A percentile compares a stretch with the other conserved stretches of the same genome.
Conservation (phyloP, 192 early-diverging fungal genomes). For the Dissophora globulifera region DNA sequence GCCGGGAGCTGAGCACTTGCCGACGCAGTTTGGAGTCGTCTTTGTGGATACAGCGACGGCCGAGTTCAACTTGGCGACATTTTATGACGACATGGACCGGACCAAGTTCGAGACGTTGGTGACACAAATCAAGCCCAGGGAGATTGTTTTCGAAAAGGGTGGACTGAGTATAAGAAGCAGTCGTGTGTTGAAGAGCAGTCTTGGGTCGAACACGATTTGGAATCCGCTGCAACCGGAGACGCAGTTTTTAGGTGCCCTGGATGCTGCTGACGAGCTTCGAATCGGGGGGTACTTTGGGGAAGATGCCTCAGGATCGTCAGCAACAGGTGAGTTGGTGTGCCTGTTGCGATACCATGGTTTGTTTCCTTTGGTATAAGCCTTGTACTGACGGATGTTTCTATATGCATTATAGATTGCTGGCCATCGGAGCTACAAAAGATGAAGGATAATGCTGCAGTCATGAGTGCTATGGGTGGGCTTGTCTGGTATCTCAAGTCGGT, state of each 20-base stretch:
- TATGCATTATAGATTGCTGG: slow-evolving; percentile 25
- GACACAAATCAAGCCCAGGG: slow-evolving; percentile 91
- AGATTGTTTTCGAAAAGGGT: slow-evolving; percentile 88
- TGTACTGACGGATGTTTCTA: not conserved
- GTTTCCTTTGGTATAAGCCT: no score
- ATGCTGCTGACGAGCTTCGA: slow-evolving; percentile 70
- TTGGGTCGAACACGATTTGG: slow-evolving; percentile 65
- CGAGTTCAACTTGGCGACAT: slow-evolving; percentile 84
- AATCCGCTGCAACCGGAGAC: slow-evolving; percentile 73
- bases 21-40: slow-evolving; percentile 80
- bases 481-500: slow-evolving; percentile 88
- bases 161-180: slow-evolving; percentile 62
- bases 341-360: not conserved
- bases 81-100: slow-evolving; percentile 87
- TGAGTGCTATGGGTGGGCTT: slow-evolving; percentile 76
- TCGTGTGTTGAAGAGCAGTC: slow-evolving; percentile 70
- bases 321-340: slow-evolving; percentile 11
- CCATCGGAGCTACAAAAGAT: slow-evolving; percentile 31
- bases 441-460: slow-evolving; percentile 24
- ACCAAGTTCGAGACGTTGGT: slow-evolving; percentile 94
- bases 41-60: slow-evolving; percentile 98
- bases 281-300: slow-evolving; percentile 67
- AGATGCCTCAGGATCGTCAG: slow-evolving; percentile 22
- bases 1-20: slow-evolving; percentile 42
- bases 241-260: slow-evolving; percentile 75